Percentiles rank a stretch among this genome's conserved stretches.
Evolutionary conservation across 352 stramenopile genomes (phyloP).

Genomic region (Phytophthora foliorum): DNA sequence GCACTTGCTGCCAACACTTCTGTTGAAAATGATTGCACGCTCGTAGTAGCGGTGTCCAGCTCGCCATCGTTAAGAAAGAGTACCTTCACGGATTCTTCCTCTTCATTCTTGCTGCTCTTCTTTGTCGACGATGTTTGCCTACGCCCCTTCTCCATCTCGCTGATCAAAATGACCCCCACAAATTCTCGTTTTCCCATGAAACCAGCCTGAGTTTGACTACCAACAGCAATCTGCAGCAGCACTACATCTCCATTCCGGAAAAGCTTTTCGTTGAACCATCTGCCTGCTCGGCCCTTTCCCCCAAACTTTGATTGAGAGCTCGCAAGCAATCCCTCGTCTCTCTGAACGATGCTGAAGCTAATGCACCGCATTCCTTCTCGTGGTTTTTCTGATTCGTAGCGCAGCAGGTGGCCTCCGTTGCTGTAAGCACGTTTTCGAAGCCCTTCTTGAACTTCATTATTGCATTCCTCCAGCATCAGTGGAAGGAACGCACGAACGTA

Average conservation of each 20-base stretch:
- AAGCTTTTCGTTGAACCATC: conserved; percentile 64
- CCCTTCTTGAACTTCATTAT: conserved; percentile 82
- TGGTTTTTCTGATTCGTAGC: conserved; percentile 84
- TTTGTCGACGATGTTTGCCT: conserved; percentile 51
- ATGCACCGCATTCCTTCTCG: conserved; percentile 87
- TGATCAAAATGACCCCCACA: conserved; percentile 81
- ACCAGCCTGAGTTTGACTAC: conserved; percentile 40
- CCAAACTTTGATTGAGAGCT: conserved; percentile 44
- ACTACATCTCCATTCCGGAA: conserved; percentile 88
- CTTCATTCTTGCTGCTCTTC: conserved; percentile 57
- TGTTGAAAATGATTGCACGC: conserved; percentile 68
- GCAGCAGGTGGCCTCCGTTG: conserved; percentile 68
- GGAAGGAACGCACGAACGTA: conserved; percentile 86
- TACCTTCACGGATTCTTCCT: conserved; percentile 77
- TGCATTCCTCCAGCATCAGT: conserved; percentile 84
- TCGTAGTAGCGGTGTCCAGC: conserved; percentile 71
- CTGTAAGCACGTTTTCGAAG: conserved; percentile 57
- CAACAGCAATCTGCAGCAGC: conserved; percentile 55
- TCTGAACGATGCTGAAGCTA: conserved; percentile 75
- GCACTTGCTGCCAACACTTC: conserved; percentile 72
- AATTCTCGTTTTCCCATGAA: conserved; percentile 72
- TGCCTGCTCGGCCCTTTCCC: conserved; percentile 27
- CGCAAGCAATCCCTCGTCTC: conserved; percentile 42
- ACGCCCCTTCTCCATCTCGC: conserved; percentile 72
- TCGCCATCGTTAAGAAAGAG: conserved; percentile 87